Evolutionary conservation across 2,329 filamentous ascomycete genomes (phyloP).

Genomic region (Nemania diffusa): DNA sequence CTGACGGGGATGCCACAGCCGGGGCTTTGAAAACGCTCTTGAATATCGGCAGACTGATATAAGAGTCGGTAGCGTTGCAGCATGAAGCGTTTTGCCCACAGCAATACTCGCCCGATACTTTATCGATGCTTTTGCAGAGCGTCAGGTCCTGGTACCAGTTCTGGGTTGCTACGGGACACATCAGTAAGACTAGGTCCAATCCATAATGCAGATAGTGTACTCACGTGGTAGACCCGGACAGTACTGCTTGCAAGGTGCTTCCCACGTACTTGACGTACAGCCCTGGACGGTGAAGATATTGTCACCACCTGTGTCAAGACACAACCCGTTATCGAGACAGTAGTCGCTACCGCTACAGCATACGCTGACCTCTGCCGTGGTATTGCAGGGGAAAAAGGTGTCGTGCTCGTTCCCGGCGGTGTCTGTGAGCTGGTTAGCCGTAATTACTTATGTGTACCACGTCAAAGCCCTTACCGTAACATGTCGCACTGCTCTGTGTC

Average conservation of each 20-base stretch:
- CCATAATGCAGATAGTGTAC: constrained; percentile 9
- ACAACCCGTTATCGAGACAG: constrained; percentile 48
- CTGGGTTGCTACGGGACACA: background rate
- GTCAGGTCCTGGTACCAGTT: constrained; percentile 32
- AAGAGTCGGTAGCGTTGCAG: background rate
- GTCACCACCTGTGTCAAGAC: constrained; percentile 42
- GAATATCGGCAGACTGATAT: background rate
- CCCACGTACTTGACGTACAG: constrained; percentile 45
- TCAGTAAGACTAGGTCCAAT: background rate
- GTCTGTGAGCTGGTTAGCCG: background rate
- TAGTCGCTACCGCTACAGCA: constrained; percentile 44
- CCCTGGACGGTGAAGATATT: constrained; percentile 47
- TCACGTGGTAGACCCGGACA: constrained; percentile 36
- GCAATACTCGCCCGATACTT: constrained; percentile 30
- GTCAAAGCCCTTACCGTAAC: background rate
- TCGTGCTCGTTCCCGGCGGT: constrained; percentile 13
- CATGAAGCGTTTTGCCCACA: constrained; percentile 1
- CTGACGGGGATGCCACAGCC: background rate
- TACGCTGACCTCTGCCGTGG: constrained; percentile 34
- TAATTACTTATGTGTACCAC: background rate
- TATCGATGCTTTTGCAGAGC: constrained; percentile 30
- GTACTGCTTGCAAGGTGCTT: constrained; percentile 40
- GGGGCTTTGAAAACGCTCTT: background rate
- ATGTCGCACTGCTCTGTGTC: constrained; percentile 11
- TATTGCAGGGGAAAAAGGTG: constrained; percentile 39